Evolutionary conservation across 148 eudicot genomes (phyloP).

Genomic region (Heliamphora exappendiculata): DNA sequence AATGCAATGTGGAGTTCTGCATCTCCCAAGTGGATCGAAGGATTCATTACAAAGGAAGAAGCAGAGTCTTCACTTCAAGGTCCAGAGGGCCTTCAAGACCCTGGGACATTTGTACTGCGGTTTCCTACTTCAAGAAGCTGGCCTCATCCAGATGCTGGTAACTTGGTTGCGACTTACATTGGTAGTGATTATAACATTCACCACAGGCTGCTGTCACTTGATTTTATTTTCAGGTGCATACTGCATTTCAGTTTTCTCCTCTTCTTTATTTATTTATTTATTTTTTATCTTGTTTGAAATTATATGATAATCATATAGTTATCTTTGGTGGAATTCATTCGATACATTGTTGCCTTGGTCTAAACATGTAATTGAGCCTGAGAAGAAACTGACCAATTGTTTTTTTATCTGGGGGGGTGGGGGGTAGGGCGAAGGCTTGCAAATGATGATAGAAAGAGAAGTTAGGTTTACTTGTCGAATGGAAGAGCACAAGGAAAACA

Average conservation of each 20-base stretch:
- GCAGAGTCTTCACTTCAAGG: conserved; percentile 65
- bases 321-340: neutral
- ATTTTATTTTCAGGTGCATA: conserved; percentile 51
- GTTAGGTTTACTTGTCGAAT: neutral
- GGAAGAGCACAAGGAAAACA: neutral
- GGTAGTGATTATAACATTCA: conserved; percentile 65
- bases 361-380: conserved; percentile 3
- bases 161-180: conserved; percentile 74
- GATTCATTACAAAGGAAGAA: conserved; percentile 88
- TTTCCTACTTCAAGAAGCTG: conserved; percentile 94
- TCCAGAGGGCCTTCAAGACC: conserved; percentile 47
- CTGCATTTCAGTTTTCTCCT: too few species aligned
- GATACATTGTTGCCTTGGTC: neutral
- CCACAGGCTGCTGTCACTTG: conserved; percentile 70
- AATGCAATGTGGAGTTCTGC: conserved; percentile 58
- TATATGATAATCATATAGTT: neutral
- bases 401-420: neutral
- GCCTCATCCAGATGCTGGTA: conserved; percentile 99
- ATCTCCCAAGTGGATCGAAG: conserved; percentile 79
- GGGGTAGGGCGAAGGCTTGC: neutral
- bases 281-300: too few species aligned
- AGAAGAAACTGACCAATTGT: neutral
- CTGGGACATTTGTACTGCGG: conserved; percentile 87
- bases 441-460: neutral
- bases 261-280: neutral